Base-by-base conservation (phyloP, 2,329 filamentous ascomycete species). In the Botrytis squamosa region DNA sequence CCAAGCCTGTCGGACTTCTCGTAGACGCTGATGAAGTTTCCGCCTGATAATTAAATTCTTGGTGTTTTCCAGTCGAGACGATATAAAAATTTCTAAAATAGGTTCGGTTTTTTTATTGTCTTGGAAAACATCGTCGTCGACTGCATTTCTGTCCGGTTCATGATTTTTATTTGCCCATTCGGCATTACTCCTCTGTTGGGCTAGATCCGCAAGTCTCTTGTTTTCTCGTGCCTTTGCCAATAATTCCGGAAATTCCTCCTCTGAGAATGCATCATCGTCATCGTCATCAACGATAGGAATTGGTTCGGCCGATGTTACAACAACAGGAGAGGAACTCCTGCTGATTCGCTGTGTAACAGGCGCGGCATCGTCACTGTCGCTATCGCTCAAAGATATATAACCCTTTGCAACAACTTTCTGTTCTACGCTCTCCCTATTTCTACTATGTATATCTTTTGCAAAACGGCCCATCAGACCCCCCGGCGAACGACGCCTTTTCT, bases 1-100 rank as follows among this genome's bases (percentile, higher is more conserved):
- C 93, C 94, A 98, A 20, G 88, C 88, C 55, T 88, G 81, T 60
- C 91, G 88, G 9, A 95, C 88, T 73, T 92, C 84, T 75, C 88
- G 87, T 9, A 98, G 84, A 3, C 87, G 85, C 79, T 93, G 92
- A 49, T 88, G 88, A 74, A 93, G 85, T 77, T 89, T 89, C 57
- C 92, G 88, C 68, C 87, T 90, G 70, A 93, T 86, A 55, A 93
- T 84, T 44, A 94, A 80, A 14, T 88, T 83, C 38, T 84, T 87
- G 0, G 92, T 88, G 63, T 86, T 85, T 0, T 87, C 85, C 9
- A 98, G 86, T 4, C 85, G 82, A 0, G 94, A 93, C 0, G 86
- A 88, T 75, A 98, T 88, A 46, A 94, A 84, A 38, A 95, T 88
- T 73, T 88, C 84, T 0, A 86, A 83, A 75, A 91, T 87, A 0